phyloP scores from a whole-genome alignment of 257 asterid genomes.

The Capsicum rhomboideum region DNA sequence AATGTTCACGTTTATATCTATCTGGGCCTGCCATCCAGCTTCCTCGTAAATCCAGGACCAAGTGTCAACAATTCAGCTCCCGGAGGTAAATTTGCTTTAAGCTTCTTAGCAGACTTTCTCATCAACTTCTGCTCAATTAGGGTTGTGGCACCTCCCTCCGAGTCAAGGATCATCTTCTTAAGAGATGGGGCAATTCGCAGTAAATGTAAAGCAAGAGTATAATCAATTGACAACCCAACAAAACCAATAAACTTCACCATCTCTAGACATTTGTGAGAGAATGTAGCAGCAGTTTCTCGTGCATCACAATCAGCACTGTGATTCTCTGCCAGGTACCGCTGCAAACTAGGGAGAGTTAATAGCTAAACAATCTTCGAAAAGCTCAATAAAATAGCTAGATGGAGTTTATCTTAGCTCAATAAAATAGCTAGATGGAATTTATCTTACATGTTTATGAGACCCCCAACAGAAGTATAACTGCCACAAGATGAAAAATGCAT shows the following conservation, averaged over 20 bases:
- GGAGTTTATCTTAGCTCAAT: too few relatives aligned
- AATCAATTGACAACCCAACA: not conserved
- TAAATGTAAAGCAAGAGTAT: not conserved
- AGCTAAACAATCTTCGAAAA: too few relatives aligned
- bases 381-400: too few relatives aligned
- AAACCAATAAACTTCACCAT: not conserved
- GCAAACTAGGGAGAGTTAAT: not conserved
- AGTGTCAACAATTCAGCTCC: not conserved
- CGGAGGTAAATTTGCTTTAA: not conserved
- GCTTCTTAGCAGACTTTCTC: not conserved
- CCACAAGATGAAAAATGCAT: not conserved
- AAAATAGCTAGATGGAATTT: too few relatives aligned
- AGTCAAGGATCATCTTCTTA: not conserved
- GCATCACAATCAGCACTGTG: not conserved
- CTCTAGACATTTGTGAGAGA: not conserved
- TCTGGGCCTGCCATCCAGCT: not conserved
- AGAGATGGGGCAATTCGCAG: not conserved
- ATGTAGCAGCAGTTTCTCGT: not conserved
- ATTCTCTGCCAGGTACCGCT: not conserved
- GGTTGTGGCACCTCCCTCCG: not conserved
- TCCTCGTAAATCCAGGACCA: not conserved
- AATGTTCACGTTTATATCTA: not conserved
- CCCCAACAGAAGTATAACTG: not conserved
- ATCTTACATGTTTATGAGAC: too few relatives aligned
- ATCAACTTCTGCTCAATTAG: not conserved